Conservation (phyloP, 1,284 basidiomycete species). For the Mycosarcoma maydis region DNA sequence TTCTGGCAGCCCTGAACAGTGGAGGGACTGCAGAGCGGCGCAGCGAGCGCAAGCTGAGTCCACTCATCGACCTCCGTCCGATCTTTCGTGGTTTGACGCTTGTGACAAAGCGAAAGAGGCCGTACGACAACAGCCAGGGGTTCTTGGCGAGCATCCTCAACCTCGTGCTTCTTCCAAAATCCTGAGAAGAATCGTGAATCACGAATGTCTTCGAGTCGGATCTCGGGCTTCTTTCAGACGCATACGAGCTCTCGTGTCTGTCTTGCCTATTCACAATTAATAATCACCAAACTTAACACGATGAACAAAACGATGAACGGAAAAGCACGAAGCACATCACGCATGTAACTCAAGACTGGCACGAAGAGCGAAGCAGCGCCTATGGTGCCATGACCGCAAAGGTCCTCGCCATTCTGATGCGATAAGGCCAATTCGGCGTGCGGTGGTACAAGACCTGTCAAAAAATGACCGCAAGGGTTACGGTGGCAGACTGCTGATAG, state of each 20-base stretch:
- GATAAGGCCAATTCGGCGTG: constrained; percentile 12
- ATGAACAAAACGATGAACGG: no score
- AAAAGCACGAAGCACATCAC: no score
- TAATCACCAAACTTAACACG: no score
- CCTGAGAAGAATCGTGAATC: no score
- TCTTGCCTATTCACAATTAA: no score
- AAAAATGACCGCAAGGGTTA: constrained; percentile 11
- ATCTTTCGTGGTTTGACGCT: no score
- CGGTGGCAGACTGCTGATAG: constrained; percentile 3
- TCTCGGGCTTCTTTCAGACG: constrained; percentile 32
- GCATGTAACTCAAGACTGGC: no score
- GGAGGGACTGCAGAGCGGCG: not conserved
- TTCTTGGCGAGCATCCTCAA: no score
- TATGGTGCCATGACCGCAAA: constrained; percentile 40
- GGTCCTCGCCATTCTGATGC: constrained; percentile 32
- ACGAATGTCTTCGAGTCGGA: constrained; percentile 25
- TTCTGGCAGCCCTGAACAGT: not conserved
- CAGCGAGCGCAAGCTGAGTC: not conserved
- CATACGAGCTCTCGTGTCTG: no score
- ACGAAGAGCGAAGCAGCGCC: not conserved
- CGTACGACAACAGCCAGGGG: not conserved
- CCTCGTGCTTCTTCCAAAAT: constrained; percentile 4
- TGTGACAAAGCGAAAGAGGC: no score
- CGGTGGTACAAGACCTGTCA: constrained; percentile 6
- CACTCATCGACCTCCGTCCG: constrained; percentile 1